Percentiles rank a stretch among this genome's conserved stretches.
phyloP scores from a whole-genome alignment of 257 asterid genomes.

The Solanum lycopersicoides region DNA sequence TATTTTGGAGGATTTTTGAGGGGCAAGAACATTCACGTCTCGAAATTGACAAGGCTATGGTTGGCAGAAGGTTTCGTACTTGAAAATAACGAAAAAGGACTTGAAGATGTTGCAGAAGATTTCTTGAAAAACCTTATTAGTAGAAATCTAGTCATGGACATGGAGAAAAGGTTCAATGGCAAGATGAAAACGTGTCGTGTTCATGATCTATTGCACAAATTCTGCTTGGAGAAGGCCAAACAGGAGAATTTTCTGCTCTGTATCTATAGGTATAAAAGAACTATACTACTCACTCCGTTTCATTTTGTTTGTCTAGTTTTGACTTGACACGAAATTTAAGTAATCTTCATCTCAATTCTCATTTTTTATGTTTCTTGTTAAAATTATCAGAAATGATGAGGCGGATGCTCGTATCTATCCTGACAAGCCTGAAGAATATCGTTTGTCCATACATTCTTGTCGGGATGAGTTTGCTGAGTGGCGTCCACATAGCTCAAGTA shows the following conservation, averaged over 20 bases:
- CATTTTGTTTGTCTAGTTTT: too few species aligned
- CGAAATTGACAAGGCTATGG: background rate
- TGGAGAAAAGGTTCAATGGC: background rate
- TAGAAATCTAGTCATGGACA: background rate
- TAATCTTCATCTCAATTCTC: background rate
- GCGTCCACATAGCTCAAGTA: background rate
- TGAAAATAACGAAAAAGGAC: background rate
- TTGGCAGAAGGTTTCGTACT: background rate
- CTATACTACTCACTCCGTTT: too few species aligned
- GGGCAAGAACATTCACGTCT: background rate
- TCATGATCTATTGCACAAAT: background rate
- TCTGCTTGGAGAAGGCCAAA: too few species aligned
- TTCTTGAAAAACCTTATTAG: background rate
- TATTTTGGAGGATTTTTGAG: background rate
- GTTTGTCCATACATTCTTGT: background rate
- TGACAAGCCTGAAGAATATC: background rate
- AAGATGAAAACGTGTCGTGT: background rate
- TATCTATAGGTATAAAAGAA: background rate
- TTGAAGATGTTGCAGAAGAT: background rate
- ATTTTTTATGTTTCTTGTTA: background rate
- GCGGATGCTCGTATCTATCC: background rate
- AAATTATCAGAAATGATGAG: background rate
- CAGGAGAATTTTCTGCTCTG: too few species aligned
- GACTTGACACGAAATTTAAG: too few species aligned
- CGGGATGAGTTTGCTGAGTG: background rate